Evolutionary conservation across 73 alveolate species (phyloP), one percentile per base, ranked within the genome.

Genomic region (Paramecium primaurelia): DNA sequence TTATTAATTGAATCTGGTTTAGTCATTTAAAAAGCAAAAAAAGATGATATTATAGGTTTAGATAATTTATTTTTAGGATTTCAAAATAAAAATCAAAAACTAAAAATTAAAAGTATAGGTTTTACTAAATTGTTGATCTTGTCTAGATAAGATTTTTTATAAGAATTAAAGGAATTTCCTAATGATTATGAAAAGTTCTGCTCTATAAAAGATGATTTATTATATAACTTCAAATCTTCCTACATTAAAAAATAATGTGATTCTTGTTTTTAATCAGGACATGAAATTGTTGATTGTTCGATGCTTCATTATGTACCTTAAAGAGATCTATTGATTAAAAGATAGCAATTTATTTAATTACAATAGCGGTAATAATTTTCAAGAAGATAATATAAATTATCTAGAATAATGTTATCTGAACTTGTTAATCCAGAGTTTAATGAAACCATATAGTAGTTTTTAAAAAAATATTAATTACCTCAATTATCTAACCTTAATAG

Each of bases 171-270:
- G 34, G 93, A 87, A 11, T 64, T 28, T 6, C 88, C 83, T 10
- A 34, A 59, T 64, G 93, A 87, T 40, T 60, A 87, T 60, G 64
- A 87, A 68, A 87, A 60, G 40, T 87, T 60, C 45, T 87, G 93
- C 22, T 30, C 59, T 20, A 32, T 87, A 1, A 64, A 36, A 28
- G 93, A 87, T 68, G 89, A 87, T 2, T 58, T 87, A 6, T 40
- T 87, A 4, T 87, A 25, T 26, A 64, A 87, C 58, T 20, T 59
- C 28, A 87, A 60, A 22, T 87, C 64, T 8, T 87, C 93, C 10
- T 87, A 45, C 10, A 64, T 87, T 3, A 8, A 25, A 34, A 34
- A 34, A 7, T 32, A 42, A 64, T 87, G 93, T 60, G 42, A 73
- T 36, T 59, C 64, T 20, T 87, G 93, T 38, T 10, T 22, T 22